Evolutionary conservation across 2,329 filamentous ascomycete genomes (phyloP), one percentile per base, ranked within the genome.

Genomic region (Aspergillus hortae): DNA sequence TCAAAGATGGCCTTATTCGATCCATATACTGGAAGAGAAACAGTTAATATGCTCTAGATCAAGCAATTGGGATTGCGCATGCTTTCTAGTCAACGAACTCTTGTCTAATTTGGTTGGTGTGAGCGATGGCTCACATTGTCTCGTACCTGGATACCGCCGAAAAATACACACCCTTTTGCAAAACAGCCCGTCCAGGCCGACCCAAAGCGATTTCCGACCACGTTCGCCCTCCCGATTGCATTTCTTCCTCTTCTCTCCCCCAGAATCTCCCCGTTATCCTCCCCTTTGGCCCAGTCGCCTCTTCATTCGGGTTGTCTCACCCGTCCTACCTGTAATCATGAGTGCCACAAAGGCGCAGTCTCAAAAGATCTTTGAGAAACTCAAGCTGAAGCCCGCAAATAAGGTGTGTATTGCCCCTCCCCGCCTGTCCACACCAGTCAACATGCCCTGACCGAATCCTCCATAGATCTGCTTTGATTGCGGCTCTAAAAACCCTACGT

Each of bases 301-400:
- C 36, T 48, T 38, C 25, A 33, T 46, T 41, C 11, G 30, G 25
- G 35, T 25, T 27, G 12, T 14, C 30, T 56, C 35, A 43, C 49
- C 46, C 48, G 53, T 45, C 44, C 44, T 49, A 38, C 33, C 35
- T 54, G 47, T 48, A 67, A 73, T 54, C 46, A 84, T 84, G 82
- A 80, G 79, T 72, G 94, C 94, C 69, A 87, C 89, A 48, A 99
- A 97, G 81, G 85, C 90, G 71, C 86, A 97, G 80, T 96, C 92
- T 76, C 89, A 92, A 73, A 92, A 92, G 77, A 90, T 99, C 74
- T 99, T 99, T 77, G 89, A 95, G 79, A 96, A 96, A 79, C 79
- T 97, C 71, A 96, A 95, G 82, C 82, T 86, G 53, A 96, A 96
- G 80, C 84, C 87, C 55, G 90, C 92, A 56, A 99, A 99, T 80